Evolutionary conservation across 2,329 filamentous ascomycete species (phyloP), one percentile per base, ranked within the genome.

Genomic region (Chaetomium strumarium): DNA sequence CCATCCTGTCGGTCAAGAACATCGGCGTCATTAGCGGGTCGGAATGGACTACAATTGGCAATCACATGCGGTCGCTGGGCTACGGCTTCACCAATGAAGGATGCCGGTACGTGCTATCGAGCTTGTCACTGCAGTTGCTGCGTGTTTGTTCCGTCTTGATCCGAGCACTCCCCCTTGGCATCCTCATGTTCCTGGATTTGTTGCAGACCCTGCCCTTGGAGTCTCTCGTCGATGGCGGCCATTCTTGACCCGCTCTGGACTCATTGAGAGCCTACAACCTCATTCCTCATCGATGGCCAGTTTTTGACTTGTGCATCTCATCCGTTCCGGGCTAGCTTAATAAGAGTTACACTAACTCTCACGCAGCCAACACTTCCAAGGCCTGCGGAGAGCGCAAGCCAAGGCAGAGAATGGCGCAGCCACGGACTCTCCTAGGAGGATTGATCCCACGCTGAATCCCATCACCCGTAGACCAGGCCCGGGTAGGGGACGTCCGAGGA

Each of bases 11-110:
- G 3, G 76, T 81, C 45, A 83, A 83, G 68, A 80, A 81, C 64
- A 81, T 83, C 60, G 80, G 79, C 57, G 73, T 82, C 63, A 82
- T 83, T 66, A 83, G 78, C 66, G 79, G 78, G 53, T 68, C 71
- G 14, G 80, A 83, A 79, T 83, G 80, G 80, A 77, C 73, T 29
- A 79, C 74, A 37, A 83, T 83, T 60, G 80, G 80, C 57, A 79
- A 79, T 65, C 73, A 79, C 56, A 83, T 83, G 80, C 73, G 80
- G 55, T 67, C 68, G 34, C 62, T 81, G 52, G 79, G 80, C 51
- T 83, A 83, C 61, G 78, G 78, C 66, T 83, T 83, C 65, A 83
- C 80, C 16, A 83, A 83, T 70, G 79, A 83, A 64, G 80, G 80
- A 60, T 83, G 80, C 60, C 78, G 80, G 79, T 83, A 70, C 70